Evolutionary conservation across 495 filamentous ascomycete species (phyloP).

Genomic region (Neurospora sp.): DNA sequence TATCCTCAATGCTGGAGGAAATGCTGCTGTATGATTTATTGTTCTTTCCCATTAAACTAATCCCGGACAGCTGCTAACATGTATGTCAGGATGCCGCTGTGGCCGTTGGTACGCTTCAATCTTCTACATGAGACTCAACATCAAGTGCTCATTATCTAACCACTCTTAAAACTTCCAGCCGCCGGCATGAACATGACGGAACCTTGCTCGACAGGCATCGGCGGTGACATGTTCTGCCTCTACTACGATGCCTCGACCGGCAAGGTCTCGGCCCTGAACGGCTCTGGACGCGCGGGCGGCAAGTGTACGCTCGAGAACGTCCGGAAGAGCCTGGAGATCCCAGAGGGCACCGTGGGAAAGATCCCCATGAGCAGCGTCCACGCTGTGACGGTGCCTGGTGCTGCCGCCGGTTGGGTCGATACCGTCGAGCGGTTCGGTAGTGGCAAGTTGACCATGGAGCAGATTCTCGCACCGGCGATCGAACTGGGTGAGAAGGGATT

Average conservation of each 20-base stretch:
- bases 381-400: slow-evolving; percentile 77
- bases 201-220: slow-evolving; percentile 88
- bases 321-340: slow-evolving; percentile 56
- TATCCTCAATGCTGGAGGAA: slow-evolving; percentile 77
- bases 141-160: background rate
- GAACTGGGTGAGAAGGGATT: slow-evolving; percentile 82
- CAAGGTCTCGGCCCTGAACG: slow-evolving; percentile 78
- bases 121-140: background rate
- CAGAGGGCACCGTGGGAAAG: slow-evolving; percentile 45
- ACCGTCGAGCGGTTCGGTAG: slow-evolving; percentile 86
- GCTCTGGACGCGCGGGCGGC: slow-evolving; percentile 72
- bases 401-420: slow-evolving; percentile 91
- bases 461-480: slow-evolving; percentile 77
- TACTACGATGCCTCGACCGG: slow-evolving; percentile 79
- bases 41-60: slow-evolving; percentile 3
- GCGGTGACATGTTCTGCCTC: slow-evolving; percentile 96
- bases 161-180: slow-evolving; percentile 31
- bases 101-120: slow-evolving; percentile 37
- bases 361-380: slow-evolving; percentile 74
- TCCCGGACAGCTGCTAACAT: slow-evolving; percentile 3
- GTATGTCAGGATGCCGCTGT: slow-evolving; percentile 75
- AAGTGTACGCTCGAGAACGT: slow-evolving; percentile 59
- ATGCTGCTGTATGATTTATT: slow-evolving; percentile 64
- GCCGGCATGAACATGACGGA: slow-evolving; percentile 91
- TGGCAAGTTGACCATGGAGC: slow-evolving; percentile 64